Percentiles rank a stretch among this genome's conserved stretches.
Evolutionary conservation across 371 early-diverging fungal genomes (phyloP).

Genomic region (Dinochytrium kinnereticum): DNA sequence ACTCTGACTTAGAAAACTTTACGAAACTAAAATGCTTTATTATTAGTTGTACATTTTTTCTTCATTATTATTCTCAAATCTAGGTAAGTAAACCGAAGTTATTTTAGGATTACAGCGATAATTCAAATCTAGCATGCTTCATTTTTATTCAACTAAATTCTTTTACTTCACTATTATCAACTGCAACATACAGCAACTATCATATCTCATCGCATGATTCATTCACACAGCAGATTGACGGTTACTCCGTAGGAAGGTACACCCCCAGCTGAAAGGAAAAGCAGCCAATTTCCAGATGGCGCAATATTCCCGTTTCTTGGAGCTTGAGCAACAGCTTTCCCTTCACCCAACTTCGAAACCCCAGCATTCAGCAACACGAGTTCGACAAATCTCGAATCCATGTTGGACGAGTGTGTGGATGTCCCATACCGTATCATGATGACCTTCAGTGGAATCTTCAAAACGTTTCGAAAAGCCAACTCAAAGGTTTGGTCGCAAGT

Average conservation of each 20-base stretch:
- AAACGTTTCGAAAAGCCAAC: not conserved
- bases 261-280: slow-evolving; percentile 36
- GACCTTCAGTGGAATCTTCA: slow-evolving; percentile 6
- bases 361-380: slow-evolving; percentile 15
- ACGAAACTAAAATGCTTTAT: too few species aligned
- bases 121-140: too few species aligned
- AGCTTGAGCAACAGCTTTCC: slow-evolving; percentile 13
- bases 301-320: slow-evolving; percentile 35
- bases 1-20: too few species aligned
- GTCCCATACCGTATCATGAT: slow-evolving; percentile 36
- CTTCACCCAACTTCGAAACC: not conserved
- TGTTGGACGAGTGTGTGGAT: slow-evolving; percentile 42
- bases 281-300: slow-evolving; percentile 47
- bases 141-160: too few species aligned
- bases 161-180: too few species aligned
- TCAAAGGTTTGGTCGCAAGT: slow-evolving; percentile 23
- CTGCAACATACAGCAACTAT: too few species aligned
- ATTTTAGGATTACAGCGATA: too few species aligned
- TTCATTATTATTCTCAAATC: too few species aligned
- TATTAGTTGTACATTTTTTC: too few species aligned
- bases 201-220: too few species aligned
- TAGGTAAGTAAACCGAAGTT: too few species aligned
- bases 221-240: slow-evolving; percentile 15
- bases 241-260: slow-evolving; percentile 28
- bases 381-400: slow-evolving; percentile 40